phyloP scores from a whole-genome alignment of 805 yeast species.

The Spathaspora arborariae region DNA sequence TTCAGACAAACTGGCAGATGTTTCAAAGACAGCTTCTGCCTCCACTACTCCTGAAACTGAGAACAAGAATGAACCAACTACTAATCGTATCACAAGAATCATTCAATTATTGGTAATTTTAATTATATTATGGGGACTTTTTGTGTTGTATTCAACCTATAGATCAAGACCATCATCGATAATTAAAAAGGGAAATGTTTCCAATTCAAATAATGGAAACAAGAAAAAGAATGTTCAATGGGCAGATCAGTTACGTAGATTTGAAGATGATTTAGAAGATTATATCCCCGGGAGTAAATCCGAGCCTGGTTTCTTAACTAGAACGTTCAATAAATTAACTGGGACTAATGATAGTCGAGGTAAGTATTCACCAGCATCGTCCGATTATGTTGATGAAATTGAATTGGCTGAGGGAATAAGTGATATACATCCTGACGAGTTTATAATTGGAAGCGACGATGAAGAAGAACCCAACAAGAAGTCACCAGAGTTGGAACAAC shows the following conservation, averaged over 20 bases:
- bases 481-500: background rate
- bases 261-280: slow-evolving; percentile 21
- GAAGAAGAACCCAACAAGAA: slow-evolving; percentile 3
- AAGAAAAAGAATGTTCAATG: slow-evolving; percentile 45
- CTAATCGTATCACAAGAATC: slow-evolving; percentile 27
- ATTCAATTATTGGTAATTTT: slow-evolving; percentile 38
- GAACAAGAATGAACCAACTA: slow-evolving; percentile 4
- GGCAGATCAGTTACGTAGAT: slow-evolving; percentile 41
- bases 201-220: background rate
- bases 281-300: slow-evolving; percentile 10
- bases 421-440: slow-evolving; percentile 29
- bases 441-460: slow-evolving; percentile 49
- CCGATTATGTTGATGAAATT: slow-evolving; percentile 29
- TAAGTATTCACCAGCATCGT: slow-evolving; percentile 22
- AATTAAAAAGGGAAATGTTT: slow-evolving; percentile 28
- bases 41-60: background rate
- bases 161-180: slow-evolving; percentile 39
- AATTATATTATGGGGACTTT: slow-evolving; percentile 38
- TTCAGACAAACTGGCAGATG: background rate
- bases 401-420: slow-evolving; percentile 35
- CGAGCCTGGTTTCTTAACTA: slow-evolving; percentile 32
- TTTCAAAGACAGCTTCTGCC: background rate
- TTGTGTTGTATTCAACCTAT: slow-evolving; percentile 34
- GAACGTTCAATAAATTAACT: slow-evolving; percentile 30
- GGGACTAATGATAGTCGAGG: slow-evolving; percentile 23